Base-by-base conservation (phyloP, 495 filamentous ascomycete genomes). In the Penicillium subrubescens region DNA sequence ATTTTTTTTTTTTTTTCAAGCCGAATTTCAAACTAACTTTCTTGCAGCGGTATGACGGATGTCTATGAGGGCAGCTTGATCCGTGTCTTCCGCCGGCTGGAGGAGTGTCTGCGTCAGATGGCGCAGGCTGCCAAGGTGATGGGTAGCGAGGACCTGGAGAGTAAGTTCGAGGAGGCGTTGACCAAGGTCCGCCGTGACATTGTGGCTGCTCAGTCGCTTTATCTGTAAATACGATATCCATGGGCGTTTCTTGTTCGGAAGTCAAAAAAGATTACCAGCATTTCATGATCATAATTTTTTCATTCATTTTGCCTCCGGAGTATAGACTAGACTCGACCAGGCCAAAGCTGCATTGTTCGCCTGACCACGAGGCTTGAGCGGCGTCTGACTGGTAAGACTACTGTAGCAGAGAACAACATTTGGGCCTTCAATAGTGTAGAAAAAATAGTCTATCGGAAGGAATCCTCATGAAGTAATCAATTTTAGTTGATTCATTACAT, bases 41-140 rank as follows among this genome's bases (percentile, higher is more conserved):
- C 8, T 61, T 17, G 44, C 57, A 96, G 93, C 77, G 94, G 94
- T 89, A 97, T 97, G 94, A 97, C 95, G 33, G 94, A 97, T 73
- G 91, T 94, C 41, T 99, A 97, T 76, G 95, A 99, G 75, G 95
- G 95, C 51, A 96, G 90, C 61, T 82, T 99, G 66, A 98, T 99
- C 71, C 92, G 95, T 35, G 87, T 97, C 54, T 98, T 99, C 86
- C 89, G 95, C 54, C 90, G 96, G 23, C 80, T 99, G 39, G 96
- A 99, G 77, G 95, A 99, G 79, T 84, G 97, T 57, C 81, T 99
- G n/a, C 86, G 96, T 66, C 95, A 99, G 77, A 97, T 98, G 87
- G 94, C 90, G n/a, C 90, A 97, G 78, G 95, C 92, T 44, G 86
- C 90, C 66, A 97, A 96, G 78, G 94, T 97, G 58, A 99, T 99